These are phyloP conservation scores for Penicillium goetzii DNA, from an alignment of 495 filamentous ascomycete genomes.

Conservation along the genomic window DNA sequence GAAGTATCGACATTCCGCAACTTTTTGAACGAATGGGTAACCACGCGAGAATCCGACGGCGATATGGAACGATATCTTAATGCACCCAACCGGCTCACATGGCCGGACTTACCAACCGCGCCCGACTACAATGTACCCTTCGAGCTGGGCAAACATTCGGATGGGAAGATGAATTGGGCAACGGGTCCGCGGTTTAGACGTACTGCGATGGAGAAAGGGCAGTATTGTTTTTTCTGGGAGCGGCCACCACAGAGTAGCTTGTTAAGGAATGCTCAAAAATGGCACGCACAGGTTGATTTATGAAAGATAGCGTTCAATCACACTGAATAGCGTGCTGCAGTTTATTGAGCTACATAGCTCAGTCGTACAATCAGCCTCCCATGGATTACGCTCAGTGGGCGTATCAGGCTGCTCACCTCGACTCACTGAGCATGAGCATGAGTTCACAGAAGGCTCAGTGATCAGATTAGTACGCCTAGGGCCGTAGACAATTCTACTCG, in stretches of 20 bases:
- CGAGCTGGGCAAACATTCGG: slow-evolving; percentile 19
- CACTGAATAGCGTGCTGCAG: too few relatives aligned
- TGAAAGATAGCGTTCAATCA: neutral
- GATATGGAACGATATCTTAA: slow-evolving; percentile 29
- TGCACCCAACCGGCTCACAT: slow-evolving; percentile 24
- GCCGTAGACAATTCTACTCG: too few relatives aligned
- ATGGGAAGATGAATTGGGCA: slow-evolving; percentile 23
- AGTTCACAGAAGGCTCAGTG: too few relatives aligned
- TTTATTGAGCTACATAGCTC: too few relatives aligned
- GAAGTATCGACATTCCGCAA: slow-evolving; percentile 29
- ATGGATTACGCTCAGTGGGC: too few relatives aligned
- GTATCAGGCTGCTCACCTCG: too few relatives aligned
- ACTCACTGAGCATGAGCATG: too few relatives aligned
- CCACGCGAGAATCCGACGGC: slow-evolving; percentile 20
- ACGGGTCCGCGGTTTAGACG: slow-evolving; percentile 24
- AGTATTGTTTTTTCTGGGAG: slow-evolving; percentile 33
- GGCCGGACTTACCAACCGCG: slow-evolving; percentile 25
- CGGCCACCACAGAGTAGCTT: slow-evolving; percentile 27
- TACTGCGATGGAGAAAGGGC: slow-evolving; percentile 26
- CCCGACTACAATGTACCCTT: slow-evolving; percentile 30
- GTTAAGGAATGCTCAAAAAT: neutral
- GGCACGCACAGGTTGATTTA: neutral
- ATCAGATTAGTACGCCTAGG: too few relatives aligned
- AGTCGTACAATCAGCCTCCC: too few relatives aligned
- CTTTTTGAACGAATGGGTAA: slow-evolving; percentile 28